Evolutionary conservation across 1,284 basidiomycete genomes (phyloP), one percentile per base, ranked within the genome.

Genomic region (Sporisorium exsertum): DNA sequence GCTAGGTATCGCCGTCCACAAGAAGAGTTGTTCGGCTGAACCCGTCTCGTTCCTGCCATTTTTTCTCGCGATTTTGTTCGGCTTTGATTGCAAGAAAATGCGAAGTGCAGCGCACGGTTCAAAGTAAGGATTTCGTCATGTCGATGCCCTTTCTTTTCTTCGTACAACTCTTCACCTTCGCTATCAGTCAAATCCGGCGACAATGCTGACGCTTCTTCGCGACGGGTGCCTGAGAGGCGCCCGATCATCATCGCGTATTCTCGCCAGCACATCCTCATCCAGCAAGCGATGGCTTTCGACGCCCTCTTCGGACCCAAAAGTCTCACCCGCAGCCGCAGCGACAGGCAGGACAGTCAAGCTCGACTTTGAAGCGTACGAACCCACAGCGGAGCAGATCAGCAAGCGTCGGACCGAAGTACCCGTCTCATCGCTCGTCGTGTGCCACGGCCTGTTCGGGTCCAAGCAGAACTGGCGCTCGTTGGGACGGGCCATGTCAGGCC

Each of bases 391-490:
- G 0, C 60, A 64, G 24, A 40, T 55, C 22, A 22, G 47, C 2
- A 68, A 61, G 22, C 43, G 32, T 1, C 55, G 65, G 18, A 60
- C 53, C 20, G 51, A 47, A 15, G 64, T 65, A 0, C 69, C 69
- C 2, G 53, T 72, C 22, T 43, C 40, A 5, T 83, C 84, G 12
- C 63, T 88, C 5, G 87, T 88, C 26, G 85, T 88, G 29, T 87
- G 87, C 61, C 88, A 88, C 80, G 88, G 88, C 0, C 80, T 88
- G 0, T 88, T 88, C 76, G 93, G 93, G 0, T 92, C 90, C 59
- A 93, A 93, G 82, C 88, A 93, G 58, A 94, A 94, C 81, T 94
- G 92, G 91, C 88, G 89, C 5, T 91, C 91, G 0, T 86, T 94
- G 18, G 89, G 90, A 2, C 91, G 91, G 72, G 88, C 89, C 2